Evolutionary conservation across 2,329 filamentous ascomycete species (phyloP).

Genomic region (Sporothrix curviconia): DNA sequence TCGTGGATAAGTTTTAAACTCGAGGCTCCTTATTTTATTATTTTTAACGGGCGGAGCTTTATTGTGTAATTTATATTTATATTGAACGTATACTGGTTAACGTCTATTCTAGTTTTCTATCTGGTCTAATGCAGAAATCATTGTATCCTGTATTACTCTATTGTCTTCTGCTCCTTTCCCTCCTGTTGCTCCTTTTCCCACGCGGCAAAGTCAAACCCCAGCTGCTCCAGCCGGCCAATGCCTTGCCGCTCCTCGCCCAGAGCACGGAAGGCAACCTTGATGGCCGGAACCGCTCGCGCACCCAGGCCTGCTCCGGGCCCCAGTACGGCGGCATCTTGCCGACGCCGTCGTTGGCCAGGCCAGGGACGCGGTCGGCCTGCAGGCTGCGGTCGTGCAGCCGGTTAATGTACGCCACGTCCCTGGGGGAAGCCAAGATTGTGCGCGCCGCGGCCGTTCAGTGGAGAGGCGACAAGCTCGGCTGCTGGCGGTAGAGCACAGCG

Average conservation of each 20-base stretch:
- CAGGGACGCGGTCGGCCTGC: slow-evolving; percentile 26
- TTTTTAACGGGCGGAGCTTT: no score
- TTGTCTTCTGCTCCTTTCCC: no score
- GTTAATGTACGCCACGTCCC: slow-evolving; percentile 57
- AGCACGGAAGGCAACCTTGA: slow-evolving; percentile 34
- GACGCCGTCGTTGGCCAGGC: slow-evolving; percentile 31
- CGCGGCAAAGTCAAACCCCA: slow-evolving; percentile 33
- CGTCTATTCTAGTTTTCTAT: no score
- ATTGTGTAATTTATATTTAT: no score
- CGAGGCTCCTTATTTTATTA: no score
- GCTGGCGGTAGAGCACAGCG: slow-evolving; percentile 47
- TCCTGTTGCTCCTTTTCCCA: slow-evolving; percentile 20
- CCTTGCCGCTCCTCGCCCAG: slow-evolving; percentile 30
- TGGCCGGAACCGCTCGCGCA: slow-evolving; percentile 33
- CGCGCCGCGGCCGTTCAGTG: slow-evolving; percentile 3
- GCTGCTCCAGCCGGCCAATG: slow-evolving; percentile 30
- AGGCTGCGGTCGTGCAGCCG: slow-evolving; percentile 44
- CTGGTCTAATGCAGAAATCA: no score
- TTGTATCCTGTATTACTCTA: no score
- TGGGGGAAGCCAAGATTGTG: slow-evolving; percentile 42
- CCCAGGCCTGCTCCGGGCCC: slow-evolving; percentile 34
- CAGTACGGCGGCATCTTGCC: slow-evolving; percentile 35
- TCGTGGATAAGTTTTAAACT: no score
- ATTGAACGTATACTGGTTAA: no score
- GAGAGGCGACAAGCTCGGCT: background rate